Percentiles rank a stretch among this genome's conserved stretches.
Conservation (phyloP, 495 filamentous ascomycete genomes). For the Delitschia confertaspora region DNA sequence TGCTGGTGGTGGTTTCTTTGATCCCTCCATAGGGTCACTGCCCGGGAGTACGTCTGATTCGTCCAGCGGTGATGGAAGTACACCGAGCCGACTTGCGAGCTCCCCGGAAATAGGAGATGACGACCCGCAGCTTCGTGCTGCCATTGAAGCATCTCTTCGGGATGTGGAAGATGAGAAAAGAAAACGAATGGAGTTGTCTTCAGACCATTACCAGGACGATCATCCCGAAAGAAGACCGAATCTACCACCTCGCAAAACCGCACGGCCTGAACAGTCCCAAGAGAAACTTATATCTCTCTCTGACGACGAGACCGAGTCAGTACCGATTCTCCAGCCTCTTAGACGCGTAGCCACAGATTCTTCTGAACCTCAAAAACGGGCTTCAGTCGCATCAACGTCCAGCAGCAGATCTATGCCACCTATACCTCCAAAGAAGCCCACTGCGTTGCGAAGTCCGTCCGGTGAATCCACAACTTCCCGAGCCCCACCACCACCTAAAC, state of each 20-base stretch:
- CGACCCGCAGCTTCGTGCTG: conserved; percentile 33
- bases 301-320: conserved; percentile 8
- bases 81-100: neutral
- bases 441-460: conserved; percentile 31
- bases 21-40: conserved; percentile 49
- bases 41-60: conserved; percentile 29
- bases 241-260: conserved; percentile 24
- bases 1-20: conserved; percentile 61
- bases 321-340: conserved; percentile 1
- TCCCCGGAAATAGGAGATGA: conserved; percentile 30
- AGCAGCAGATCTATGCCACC: conserved; percentile 25
- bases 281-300: conserved; percentile 34
- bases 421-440: conserved; percentile 32
- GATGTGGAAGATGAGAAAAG: conserved; percentile 31
- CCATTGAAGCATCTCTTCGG: conserved; percentile 35
- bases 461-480: conserved; percentile 9
- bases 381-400: conserved; percentile 10
- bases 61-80: neutral
- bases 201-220: conserved; percentile 17
- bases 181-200: conserved; percentile 25
- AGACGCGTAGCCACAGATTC: conserved; percentile 9
- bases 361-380: neutral
- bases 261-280: conserved; percentile 7
- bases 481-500: conserved; percentile 32
- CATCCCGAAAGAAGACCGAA: conserved; percentile 22